Evolutionary conservation across 192 early-diverging fungal species (phyloP).

Genomic region (Chytriomyces hyalinus): DNA sequence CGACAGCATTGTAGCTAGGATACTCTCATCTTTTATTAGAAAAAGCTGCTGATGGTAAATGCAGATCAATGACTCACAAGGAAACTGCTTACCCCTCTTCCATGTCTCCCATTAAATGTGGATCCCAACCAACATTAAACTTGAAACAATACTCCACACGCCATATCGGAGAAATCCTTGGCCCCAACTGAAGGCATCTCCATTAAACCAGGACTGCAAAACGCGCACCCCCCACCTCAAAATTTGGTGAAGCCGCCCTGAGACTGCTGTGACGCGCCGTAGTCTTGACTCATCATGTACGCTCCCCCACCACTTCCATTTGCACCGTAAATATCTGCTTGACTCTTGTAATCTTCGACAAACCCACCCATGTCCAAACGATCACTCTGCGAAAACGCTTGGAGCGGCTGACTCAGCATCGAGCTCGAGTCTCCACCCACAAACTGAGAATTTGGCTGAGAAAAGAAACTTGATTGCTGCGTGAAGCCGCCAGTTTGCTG

Average conservation of each 20-base stretch:
- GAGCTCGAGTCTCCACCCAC: constrained; percentile 7
- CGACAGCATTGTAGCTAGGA: too few relatives aligned
- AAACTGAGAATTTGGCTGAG: constrained; percentile 28
- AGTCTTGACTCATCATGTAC: constrained; percentile 47
- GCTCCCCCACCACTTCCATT: not conserved
- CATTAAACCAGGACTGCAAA: not conserved
- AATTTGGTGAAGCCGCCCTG: constrained; percentile 43
- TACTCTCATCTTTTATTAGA: too few relatives aligned
- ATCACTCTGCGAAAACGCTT: constrained; percentile 33
- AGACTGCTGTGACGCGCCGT: constrained; percentile 33
- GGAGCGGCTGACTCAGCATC: not conserved
- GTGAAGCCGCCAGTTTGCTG: constrained; percentile 1
- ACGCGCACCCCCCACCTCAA: constrained; percentile 11
- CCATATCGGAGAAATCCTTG: too few relatives aligned
- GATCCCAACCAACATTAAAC: too few relatives aligned
- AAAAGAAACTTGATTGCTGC: constrained; percentile 14
- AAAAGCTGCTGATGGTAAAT: too few relatives aligned
- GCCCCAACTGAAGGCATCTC: too few relatives aligned
- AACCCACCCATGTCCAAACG: constrained; percentile 39
- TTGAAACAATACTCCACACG: too few relatives aligned
- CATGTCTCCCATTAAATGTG: too few relatives aligned
- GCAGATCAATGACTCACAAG: too few relatives aligned
- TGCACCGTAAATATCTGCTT: constrained; percentile 42
- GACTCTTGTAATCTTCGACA: constrained; percentile 59
- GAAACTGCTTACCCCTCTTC: too few relatives aligned